A percentile compares a stretch with the other conserved stretches of the same genome.
Conservation (phyloP, 257 asterid species). For the Phtheirospermum japonicum region DNA sequence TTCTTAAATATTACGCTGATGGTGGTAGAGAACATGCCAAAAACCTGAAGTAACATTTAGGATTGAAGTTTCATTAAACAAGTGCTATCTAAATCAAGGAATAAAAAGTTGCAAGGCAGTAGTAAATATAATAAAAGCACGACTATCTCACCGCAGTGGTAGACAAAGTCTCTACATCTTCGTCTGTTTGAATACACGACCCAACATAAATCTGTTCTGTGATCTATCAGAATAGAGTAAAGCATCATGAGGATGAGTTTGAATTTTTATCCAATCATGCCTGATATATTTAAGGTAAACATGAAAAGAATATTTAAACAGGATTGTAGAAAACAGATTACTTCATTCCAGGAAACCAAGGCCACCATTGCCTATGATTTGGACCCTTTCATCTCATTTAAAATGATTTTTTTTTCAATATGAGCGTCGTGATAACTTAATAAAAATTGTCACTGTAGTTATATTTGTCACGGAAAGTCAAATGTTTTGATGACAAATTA, state of each 20-base stretch:
- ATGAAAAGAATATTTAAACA: not conserved
- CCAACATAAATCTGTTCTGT: constrained; percentile 97
- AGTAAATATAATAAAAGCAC: constrained; percentile 14
- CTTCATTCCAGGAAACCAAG: too few relatives aligned
- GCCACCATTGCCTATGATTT: too few relatives aligned
- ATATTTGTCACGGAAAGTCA: too few relatives aligned
- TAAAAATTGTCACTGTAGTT: too few relatives aligned
- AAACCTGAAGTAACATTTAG: too few relatives aligned
- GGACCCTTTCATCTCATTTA: too few relatives aligned
- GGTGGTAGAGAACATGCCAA: too few relatives aligned
- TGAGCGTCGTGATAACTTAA: too few relatives aligned
- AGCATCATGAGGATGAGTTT: constrained; percentile 21
- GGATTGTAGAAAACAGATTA: not conserved
- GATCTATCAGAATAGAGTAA: constrained; percentile 50
- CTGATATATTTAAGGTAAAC: not conserved
- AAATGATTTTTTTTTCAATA: too few relatives aligned
- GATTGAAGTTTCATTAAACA: not conserved
- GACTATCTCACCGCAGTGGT: constrained; percentile 49
- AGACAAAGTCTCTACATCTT: constrained; percentile 68
- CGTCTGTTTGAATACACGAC: constrained; percentile 83
- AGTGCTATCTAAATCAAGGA: constrained; percentile 15
- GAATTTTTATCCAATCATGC: constrained; percentile 5
- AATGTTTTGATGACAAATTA: too few relatives aligned
- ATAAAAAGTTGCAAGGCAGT: constrained; percentile 8
- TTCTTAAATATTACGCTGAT: too few relatives aligned